Base-by-base conservation (phyloP, 495 filamentous ascomycete genomes). In the Coniosporium apollinis region DNA sequence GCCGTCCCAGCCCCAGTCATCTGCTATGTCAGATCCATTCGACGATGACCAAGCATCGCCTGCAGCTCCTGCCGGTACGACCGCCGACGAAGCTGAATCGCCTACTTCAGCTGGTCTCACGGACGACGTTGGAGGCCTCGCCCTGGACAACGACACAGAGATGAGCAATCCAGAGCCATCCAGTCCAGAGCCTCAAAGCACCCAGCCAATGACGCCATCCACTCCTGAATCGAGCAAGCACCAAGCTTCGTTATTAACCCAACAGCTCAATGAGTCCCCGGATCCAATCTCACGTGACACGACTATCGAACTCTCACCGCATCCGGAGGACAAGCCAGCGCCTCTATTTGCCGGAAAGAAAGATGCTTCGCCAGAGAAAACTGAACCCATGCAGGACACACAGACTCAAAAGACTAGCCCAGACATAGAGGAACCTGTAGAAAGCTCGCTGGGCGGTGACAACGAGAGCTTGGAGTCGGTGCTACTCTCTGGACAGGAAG, bases 301-400 rank as follows among this genome's bases (percentile, higher is more conserved):
- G 30, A 33, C 38, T 34, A 16, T 34, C 22, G 43, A 51, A 6
- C 48, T 72, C 19, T 66, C 69, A 7, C 60, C 70, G 5, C 65
- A 70, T 31, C 59, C 75, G 3, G 74, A 80, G 31, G 78, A 81
- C 40, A 71, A 69, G 18, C 79, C 79, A 0, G 62, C 74, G 1
- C 77, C 79, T 17, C 55, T 85, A 8, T 82, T 82, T 51, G 53
- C 61, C 5, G 41, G 41, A 5, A 48, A 45, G 26, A 36, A 36
- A 28, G 34, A 48, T 2, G 22, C 24, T 7, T 19, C 37, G 4
- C 3, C 33, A 2, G 19, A 38, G 39, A 30, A n/a, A 14, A 30
- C 20, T 19, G 33, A 42, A 11, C 24, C 24, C 22, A 47, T 34
- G 16, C 30, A 34, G 3, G 29, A 24, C n/a, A 15, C 28, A 17